phyloP scores from a whole-genome alignment of 2,329 filamentous ascomycete genomes.

The Parastagonospora avenae region DNA sequence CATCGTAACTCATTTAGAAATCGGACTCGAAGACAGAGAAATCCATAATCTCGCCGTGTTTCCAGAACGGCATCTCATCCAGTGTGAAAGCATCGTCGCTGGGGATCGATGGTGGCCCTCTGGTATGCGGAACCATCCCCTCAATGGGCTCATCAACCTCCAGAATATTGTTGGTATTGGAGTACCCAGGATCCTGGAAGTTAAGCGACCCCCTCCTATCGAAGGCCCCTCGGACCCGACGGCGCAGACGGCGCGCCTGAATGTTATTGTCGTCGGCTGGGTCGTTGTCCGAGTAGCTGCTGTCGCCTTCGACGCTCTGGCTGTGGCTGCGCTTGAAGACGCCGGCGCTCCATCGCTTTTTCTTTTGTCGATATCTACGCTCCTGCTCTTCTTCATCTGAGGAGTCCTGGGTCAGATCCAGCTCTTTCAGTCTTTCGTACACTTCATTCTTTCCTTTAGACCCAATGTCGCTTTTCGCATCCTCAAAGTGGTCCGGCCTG shows the following conservation, averaged over 20 bases:
- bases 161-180: constrained; percentile 42
- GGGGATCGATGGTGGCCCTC: constrained; percentile 44
- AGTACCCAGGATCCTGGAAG: constrained; percentile 48
- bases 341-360: constrained; percentile 50
- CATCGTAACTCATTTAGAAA: constrained; percentile 4
- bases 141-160: constrained; percentile 47
- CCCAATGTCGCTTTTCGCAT: constrained; percentile 46
- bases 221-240: constrained; percentile 46
- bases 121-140: constrained; percentile 31
- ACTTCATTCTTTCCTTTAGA: constrained; percentile 34
- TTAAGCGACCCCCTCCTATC: constrained; percentile 44
- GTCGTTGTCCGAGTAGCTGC: constrained; percentile 50
- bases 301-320: constrained; percentile 52
- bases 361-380: constrained; percentile 41
- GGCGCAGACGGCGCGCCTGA: constrained; percentile 49
- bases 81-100: constrained; percentile 47
- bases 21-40: constrained; percentile 29
- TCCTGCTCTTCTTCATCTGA: constrained; percentile 40
- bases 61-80: constrained; percentile 47
- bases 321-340: constrained; percentile 54
- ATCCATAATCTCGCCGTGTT: constrained; percentile 34
- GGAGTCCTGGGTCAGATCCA: constrained; percentile 43
- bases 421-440: constrained; percentile 38
- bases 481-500: constrained; percentile 51
- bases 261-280: constrained; percentile 47